Evolutionary conservation across 495 filamentous ascomycete genomes (phyloP), one percentile per base, ranked within the genome.

Genomic region (Penicillium odoratum): DNA sequence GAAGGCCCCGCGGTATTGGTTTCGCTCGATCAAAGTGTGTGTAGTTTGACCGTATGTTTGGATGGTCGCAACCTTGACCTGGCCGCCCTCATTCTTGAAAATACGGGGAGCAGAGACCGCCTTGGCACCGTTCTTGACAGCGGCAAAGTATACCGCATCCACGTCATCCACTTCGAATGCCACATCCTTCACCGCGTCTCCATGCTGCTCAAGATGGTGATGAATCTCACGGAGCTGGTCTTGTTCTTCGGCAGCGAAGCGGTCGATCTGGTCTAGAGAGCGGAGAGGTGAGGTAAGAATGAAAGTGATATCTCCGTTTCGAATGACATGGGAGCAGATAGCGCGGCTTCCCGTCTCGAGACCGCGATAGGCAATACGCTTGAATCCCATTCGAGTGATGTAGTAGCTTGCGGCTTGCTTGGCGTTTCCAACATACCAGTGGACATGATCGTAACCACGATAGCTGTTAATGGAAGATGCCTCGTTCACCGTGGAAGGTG

Each of bases 351-450:
- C 90, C 0, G 93, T 97, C 69, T 96, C 92, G 18, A 97, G 86
- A 4, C 92, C 92, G 13, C 81, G 81, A 70, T 94, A 96, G 55
- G 93, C 93, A 49, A 96, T 69, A 1, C 82, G 84, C 56, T 79
- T 75, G 80, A 96, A 95, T 42, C 91, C 91, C 78, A 95, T 87
- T 58, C 88, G 87, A 9, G 87, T 86, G 69, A 87, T 87, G 75
- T 94, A 96, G 78, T 87, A 96, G 49, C 84, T 81, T 43, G 91
- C 91, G 0, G 89, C 90, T 80, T 96, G 92, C 75, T 96, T 96
- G 64, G 93, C 93, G 73, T 97, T 97, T 63, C 91, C 91, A 6
- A 97, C 93, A 70, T 90, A 97, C 92, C 92, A 97, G 65, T 89
- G 88, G 47, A 95, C 80, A 68, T 95, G 89, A 75, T 94, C 88